Base-by-base conservation (phyloP, 805 yeast species). In the Sugiyamaella marilandica region DNA sequence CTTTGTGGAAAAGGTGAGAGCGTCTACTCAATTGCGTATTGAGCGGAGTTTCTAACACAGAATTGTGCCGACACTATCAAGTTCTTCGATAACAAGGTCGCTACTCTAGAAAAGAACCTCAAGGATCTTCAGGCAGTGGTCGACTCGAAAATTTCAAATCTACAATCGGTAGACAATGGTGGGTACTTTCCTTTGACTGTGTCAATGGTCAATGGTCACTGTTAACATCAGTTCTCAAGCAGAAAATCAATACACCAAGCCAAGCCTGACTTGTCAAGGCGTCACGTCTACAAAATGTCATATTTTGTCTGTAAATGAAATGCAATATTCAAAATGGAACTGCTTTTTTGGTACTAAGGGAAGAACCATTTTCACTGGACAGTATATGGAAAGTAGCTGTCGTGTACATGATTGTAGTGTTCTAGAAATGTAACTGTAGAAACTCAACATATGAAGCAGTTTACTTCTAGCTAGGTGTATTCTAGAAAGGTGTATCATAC, bases 1-100 rank as follows among this genome's bases (percentile, higher is more conserved):
- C 66, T 94, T 79, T 65, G 91, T 90, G 14, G 96, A 89, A 65
- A 94, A 94, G 59, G 65, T 60, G 34, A 16, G 60, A 29, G 18
- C 5, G n/a, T n/a, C 8, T 18, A 5, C 10, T 21, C 33, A n/a
- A 44, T 24, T n/a, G 16, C 47, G 8, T n/a, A 37, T 37, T 11
- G 5, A 18, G 16, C 14, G 31, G 48, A 21, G 44, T 26, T 34
- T 45, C n/a, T 16, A 10, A 26, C 13, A n/a, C 41, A 63, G 69
- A 69, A 69, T 47, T 79, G 81, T 0, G 71, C 72, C 7, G 89
- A 86, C 45, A 85, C 97, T 1, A 73, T 80, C 56, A 69, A 67
- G 51, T 92, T 89, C 63, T 92, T 88, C 67, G 79, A 83, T 54
- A 76, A 74, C 52, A 89, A 94, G 68, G 80, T 90, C 53, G 72